Evolutionary conservation across 169 alveolate genomes (phyloP).

Genomic region (Eimeria tenella): DNA sequence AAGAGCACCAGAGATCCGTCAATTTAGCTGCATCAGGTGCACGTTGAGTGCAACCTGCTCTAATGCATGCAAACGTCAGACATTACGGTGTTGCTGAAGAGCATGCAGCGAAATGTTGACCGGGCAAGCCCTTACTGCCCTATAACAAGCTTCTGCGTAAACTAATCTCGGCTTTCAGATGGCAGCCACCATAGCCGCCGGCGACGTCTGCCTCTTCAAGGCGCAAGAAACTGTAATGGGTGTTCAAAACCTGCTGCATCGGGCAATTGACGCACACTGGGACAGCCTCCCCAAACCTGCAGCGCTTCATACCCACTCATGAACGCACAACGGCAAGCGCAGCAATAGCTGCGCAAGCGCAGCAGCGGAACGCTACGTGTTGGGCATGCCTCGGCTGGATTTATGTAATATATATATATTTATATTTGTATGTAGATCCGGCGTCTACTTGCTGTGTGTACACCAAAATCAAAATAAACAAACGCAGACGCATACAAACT

Average conservation of each 20-base stretch:
- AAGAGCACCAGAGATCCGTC: not conserved
- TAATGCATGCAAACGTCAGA: not conserved
- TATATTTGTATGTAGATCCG: too few species aligned
- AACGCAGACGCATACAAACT: too few species aligned
- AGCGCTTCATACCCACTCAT: not conserved
- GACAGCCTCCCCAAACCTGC: conserved; percentile 22
- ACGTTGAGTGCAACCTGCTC: not conserved
- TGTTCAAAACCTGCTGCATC: not conserved
- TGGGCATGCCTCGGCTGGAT: too few species aligned
- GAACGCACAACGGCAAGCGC: too few species aligned
- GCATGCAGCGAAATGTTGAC: conserved; percentile 49
- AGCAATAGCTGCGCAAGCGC: too few species aligned
- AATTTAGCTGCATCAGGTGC: not conserved
- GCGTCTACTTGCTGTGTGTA: too few species aligned
- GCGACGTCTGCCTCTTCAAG: not conserved
- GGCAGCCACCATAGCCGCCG: not conserved
- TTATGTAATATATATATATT: too few species aligned
- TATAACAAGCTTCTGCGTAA: not conserved
- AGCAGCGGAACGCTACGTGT: too few species aligned
- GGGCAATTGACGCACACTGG: not conserved
- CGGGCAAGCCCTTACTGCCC: conserved; percentile 16
- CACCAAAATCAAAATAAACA: too few species aligned
- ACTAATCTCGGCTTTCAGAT: not conserved
- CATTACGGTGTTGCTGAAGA: conserved; percentile 26
- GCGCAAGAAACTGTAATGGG: not conserved